phyloP scores from a whole-genome alignment of 1,139 yeast genomes.

The Groenewaldozyma sp. region DNA sequence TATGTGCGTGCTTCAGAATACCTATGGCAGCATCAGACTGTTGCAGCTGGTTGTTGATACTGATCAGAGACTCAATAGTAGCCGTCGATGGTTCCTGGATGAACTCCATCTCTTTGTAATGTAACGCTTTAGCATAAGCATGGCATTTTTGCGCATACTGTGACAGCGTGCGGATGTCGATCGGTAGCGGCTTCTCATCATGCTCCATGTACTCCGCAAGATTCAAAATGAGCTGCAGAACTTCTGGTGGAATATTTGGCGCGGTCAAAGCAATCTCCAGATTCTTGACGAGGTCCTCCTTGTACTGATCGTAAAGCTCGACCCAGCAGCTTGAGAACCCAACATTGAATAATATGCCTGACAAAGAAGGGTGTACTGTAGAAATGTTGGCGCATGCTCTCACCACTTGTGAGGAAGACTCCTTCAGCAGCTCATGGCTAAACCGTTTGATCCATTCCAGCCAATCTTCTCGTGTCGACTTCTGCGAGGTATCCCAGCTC shows the following conservation, averaged over 20 bases:
- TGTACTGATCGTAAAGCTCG: conserved; percentile 83
- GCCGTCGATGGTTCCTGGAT: conserved; percentile 89
- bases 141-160: conserved; percentile 93
- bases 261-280: conserved; percentile 82
- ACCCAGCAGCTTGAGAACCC: conserved; percentile 96
- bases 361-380: conserved; percentile 77
- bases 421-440: conserved; percentile 77
- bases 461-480: conserved; percentile 94
- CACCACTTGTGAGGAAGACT: conserved; percentile 90
- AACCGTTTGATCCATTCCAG: conserved; percentile 91
- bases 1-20: conserved; percentile 88
- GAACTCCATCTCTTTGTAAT: conserved; percentile 90
- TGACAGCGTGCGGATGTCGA: conserved; percentile 80
- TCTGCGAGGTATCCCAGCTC: conserved; percentile 89
- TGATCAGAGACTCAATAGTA: conserved; percentile 84
- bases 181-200: conserved; percentile 88
- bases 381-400: conserved; percentile 92
- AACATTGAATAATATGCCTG: conserved; percentile 86
- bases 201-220: conserved; percentile 97
- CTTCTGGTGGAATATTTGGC: conserved; percentile 92
- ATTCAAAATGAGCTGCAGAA: conserved; percentile 78
- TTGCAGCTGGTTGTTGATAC: conserved; percentile 87
- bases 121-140: conserved; percentile 95
- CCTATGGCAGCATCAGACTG: conserved; percentile 99
- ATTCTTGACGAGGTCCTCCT: conserved; percentile 80